A percentile compares a stretch with the other conserved stretches of the same genome.
Conservation (phyloP, 1,284 basidiomycete species). For the Trichosporon faecale region DNA sequence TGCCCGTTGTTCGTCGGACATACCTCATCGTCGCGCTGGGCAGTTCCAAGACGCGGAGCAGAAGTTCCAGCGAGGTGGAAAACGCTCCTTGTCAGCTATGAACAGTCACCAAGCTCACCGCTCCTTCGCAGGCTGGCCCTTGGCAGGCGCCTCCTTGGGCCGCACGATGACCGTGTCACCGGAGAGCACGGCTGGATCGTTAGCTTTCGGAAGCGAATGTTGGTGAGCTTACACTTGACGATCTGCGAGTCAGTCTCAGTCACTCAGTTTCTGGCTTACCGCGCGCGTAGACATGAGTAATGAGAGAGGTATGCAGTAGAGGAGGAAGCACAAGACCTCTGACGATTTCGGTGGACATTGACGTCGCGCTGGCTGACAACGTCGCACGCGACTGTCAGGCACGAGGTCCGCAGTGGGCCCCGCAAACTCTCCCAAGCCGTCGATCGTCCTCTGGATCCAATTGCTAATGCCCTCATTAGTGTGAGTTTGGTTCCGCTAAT, state of each 20-base stretch:
- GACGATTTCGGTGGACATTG: neutral
- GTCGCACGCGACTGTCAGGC: neutral
- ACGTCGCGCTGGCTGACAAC: slow-evolving; percentile 7
- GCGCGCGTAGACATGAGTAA: slow-evolving; percentile 1
- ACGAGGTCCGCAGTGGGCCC: neutral
- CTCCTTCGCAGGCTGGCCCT: slow-evolving; percentile 82
- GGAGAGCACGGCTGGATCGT: slow-evolving; percentile 71
- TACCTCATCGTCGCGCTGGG: slow-evolving; percentile 83
- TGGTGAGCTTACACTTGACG: slow-evolving; percentile 44
- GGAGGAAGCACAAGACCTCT: neutral
- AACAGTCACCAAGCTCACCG: slow-evolving; percentile 57
- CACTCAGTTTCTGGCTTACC: neutral
- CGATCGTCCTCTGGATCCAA: neutral
- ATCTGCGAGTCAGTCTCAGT: slow-evolving; percentile 34
- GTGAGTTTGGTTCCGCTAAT: neutral
- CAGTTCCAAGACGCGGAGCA: slow-evolving; percentile 75
- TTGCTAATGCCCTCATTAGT: neutral
- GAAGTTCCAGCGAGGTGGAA: slow-evolving; percentile 79
- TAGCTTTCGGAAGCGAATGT: neutral
- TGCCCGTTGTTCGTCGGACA: slow-evolving; percentile 31
- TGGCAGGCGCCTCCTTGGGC: slow-evolving; percentile 64
- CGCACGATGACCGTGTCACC: slow-evolving; percentile 82
- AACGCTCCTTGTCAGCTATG: slow-evolving; percentile 57
- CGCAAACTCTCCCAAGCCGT: neutral
- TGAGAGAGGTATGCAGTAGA: neutral